Conservation (phyloP, 352 stramenopile genomes). For the Phytophthora ohioensis region DNA sequence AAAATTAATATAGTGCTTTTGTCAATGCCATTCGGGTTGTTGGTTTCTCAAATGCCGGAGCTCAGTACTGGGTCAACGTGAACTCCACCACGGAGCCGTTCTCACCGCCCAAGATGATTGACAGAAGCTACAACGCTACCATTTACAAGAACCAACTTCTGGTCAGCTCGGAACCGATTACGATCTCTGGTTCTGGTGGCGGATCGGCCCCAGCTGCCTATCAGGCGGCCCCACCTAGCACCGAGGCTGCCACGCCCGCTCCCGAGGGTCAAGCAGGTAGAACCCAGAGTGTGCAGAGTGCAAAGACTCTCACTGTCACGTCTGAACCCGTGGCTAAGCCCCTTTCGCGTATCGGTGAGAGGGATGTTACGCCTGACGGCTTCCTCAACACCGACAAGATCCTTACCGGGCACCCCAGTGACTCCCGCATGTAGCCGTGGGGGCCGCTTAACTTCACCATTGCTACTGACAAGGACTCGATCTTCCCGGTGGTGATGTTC, state of each 20-base stretch:
- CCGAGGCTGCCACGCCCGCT: neutral
- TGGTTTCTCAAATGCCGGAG: no score
- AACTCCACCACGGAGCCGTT: no score
- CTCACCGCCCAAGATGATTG: no score
- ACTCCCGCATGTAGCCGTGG: slow-evolving; percentile 50
- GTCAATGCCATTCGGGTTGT: no score
- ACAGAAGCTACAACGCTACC: no score
- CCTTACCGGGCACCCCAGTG: slow-evolving; percentile 61
- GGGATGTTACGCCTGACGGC: slow-evolving; percentile 58
- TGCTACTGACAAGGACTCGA: slow-evolving; percentile 32
- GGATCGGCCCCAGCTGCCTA: neutral
- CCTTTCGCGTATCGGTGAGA: slow-evolving; percentile 60
- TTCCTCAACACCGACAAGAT: slow-evolving; percentile 70
- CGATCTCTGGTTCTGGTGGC: slow-evolving; percentile 5
- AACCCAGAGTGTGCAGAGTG: slow-evolving; percentile 12
- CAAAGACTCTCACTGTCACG: slow-evolving; percentile 37
- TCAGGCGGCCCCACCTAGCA: neutral
- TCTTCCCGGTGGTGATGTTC: slow-evolving; percentile 63
- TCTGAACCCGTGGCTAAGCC: slow-evolving; percentile 31
- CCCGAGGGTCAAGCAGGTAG: slow-evolving; percentile 1
- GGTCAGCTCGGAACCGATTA: slow-evolving; percentile 46
- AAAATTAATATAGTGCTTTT: no score
- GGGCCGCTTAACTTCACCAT: slow-evolving; percentile 39
- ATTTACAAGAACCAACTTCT: neutral
- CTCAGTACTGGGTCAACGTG: no score